These are phyloP conservation scores for Lonicera japonica DNA, from an alignment of 129 eudicot genomes.

Conservation along the genomic window DNA sequence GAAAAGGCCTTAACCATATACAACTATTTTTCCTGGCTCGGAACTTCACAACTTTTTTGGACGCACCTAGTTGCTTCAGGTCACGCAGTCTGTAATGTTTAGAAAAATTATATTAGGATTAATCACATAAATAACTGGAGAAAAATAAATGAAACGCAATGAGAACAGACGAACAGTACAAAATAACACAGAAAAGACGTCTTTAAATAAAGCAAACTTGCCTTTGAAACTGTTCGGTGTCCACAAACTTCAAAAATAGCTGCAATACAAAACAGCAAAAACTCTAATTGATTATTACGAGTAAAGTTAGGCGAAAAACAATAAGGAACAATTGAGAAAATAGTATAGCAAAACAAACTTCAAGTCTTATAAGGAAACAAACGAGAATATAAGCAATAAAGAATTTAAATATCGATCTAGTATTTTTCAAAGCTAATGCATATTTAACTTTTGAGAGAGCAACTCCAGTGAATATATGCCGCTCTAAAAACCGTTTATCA, in stretches of 20 bases:
- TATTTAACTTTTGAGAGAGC: background rate
- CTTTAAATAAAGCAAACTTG: slow-evolving; percentile 20
- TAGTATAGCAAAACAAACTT: background rate
- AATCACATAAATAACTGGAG: slow-evolving; percentile 4
- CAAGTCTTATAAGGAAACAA: background rate
- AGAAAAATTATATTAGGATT: slow-evolving; percentile 11
- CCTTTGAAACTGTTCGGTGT: slow-evolving; percentile 97
- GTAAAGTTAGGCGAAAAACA: background rate
- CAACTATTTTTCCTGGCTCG: too few species aligned
- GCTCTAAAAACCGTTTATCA: too few species aligned
- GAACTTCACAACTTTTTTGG: background rate
- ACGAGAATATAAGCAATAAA: background rate
- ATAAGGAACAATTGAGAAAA: too few species aligned
- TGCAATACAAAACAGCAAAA: slow-evolving; percentile 24
- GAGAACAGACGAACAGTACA: background rate
- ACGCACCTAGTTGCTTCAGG: slow-evolving; percentile 86
- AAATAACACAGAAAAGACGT: slow-evolving; percentile 3
- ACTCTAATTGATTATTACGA: background rate
- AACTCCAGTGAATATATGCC: background rate
- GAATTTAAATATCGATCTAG: background rate
- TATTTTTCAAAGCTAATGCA: background rate
- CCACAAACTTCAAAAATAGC: slow-evolving; percentile 79
- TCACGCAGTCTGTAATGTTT: slow-evolving; percentile 69
- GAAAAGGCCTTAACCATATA: background rate
- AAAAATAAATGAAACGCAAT: background rate